phyloP scores from a whole-genome alignment of 2,329 filamentous ascomycete genomes.

The Claviceps capensis region DNA sequence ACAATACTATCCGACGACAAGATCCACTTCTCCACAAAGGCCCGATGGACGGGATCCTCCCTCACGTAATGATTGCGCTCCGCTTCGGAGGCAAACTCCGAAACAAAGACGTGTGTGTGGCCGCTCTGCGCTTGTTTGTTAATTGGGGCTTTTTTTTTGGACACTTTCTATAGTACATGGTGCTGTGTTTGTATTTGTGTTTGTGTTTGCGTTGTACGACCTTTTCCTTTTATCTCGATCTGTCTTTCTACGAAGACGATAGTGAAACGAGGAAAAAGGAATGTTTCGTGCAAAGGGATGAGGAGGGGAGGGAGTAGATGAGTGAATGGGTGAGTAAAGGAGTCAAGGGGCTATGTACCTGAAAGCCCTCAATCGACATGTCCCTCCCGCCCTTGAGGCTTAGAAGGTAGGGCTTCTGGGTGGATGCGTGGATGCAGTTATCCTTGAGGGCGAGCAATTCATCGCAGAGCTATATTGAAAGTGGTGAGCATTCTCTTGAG shows the following conservation, averaged over 20 bases:
- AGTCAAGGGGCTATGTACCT: constrained; percentile 26
- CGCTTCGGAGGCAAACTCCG: constrained; percentile 47
- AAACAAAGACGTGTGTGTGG: constrained; percentile 56
- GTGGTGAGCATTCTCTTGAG: no score
- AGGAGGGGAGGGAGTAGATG: background rate
- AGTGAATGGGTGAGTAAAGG: background rate
- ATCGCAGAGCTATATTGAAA: constrained; percentile 15
- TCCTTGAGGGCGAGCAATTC: constrained; percentile 36
- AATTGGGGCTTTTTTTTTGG: background rate
- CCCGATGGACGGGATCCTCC: constrained; percentile 49
- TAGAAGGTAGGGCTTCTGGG: constrained; percentile 46
- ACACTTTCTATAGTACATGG: no score
- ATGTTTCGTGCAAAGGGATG: no score
- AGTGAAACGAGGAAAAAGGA: no score
- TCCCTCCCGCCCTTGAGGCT: constrained; percentile 45
- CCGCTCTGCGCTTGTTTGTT: constrained; percentile 31
- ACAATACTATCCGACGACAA: background rate
- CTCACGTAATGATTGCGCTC: constrained; percentile 57
- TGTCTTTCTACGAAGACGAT: no score
- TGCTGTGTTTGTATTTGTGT: no score
- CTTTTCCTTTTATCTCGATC: background rate
- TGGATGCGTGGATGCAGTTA: constrained; percentile 46
- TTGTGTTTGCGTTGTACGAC: no score
- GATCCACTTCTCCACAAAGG: constrained; percentile 40
- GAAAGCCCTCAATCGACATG: constrained; percentile 45